Evolutionary conservation across 495 filamentous ascomycete genomes (phyloP).

Genomic region (Hapsidospora chrysogenum): DNA sequence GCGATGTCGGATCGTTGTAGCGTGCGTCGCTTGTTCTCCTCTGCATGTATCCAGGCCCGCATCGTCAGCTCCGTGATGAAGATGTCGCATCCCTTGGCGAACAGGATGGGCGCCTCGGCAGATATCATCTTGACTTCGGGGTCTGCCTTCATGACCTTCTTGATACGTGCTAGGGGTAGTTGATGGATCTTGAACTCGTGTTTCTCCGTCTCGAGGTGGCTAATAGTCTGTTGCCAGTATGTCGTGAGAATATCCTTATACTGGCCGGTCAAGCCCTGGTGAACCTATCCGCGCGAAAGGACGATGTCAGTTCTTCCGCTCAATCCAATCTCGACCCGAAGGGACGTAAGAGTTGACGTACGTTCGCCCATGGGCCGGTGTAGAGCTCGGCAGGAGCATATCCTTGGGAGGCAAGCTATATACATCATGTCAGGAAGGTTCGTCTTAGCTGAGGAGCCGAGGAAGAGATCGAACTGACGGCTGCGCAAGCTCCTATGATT

Average conservation of each 20-base stretch:
- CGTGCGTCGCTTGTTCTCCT: constrained; percentile 95
- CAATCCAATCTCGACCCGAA: too few species aligned
- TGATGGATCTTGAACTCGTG: constrained; percentile 98
- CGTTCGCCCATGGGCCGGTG: constrained; percentile 89
- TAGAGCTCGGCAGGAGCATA: constrained; percentile 81
- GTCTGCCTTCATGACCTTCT: constrained; percentile 99
- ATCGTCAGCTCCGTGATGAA: constrained; percentile 99
- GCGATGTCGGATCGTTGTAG: constrained; percentile 94
- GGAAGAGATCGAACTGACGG: constrained; percentile 46
- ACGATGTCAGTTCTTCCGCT: too few species aligned
- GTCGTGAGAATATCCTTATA: constrained; percentile 95
- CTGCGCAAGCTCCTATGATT: constrained; percentile 58
- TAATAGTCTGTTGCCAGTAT: constrained; percentile 97
- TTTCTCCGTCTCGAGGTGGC: constrained; percentile 78
- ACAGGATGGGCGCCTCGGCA: constrained; percentile 91
- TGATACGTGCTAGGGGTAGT: constrained; percentile 87
- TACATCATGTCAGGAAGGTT: too few species aligned
- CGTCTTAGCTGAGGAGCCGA: too few species aligned
- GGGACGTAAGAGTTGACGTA: too few species aligned
- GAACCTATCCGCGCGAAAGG: constrained; percentile 51
- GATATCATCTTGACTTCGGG: constrained; percentile 99
- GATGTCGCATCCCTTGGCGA: constrained; percentile 97
- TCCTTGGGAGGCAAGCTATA: constrained; percentile 56
- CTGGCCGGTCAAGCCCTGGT: constrained; percentile 81
- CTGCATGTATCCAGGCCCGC: constrained; percentile 99